These are phyloP conservation scores for Dalechampia spathulata DNA, from an alignment of 441 rosid species.

Conservation along the genomic window DNA sequence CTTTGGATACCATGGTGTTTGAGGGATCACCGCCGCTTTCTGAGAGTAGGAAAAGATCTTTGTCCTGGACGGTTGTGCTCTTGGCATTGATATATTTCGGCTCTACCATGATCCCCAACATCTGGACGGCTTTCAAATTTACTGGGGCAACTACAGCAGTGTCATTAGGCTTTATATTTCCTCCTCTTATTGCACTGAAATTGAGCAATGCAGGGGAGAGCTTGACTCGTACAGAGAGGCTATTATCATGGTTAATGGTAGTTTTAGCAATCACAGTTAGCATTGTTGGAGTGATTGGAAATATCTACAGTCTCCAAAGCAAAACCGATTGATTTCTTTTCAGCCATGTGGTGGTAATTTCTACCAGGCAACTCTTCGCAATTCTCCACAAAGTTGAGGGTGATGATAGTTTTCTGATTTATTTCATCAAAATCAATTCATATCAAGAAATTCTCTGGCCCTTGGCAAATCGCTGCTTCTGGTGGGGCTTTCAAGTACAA, in stretches of 20 bases:
- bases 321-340: conserved; percentile 32
- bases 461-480: neutral
- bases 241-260: conserved; percentile 64
- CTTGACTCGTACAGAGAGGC: conserved; percentile 41
- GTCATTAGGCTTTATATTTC: conserved; percentile 87
- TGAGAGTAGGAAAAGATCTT: conserved; percentile 69
- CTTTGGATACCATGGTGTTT: conserved; percentile 61
- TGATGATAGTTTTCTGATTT: neutral
- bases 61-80: conserved; percentile 54
- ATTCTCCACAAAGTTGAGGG: neutral
- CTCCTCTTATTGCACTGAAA: conserved; percentile 66
- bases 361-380: neutral
- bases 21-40: conserved; percentile 59
- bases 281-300: conserved; percentile 63
- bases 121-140: conserved; percentile 96
- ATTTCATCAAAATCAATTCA: neutral
- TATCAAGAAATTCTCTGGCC: neutral
- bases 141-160: conserved; percentile 96
- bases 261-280: conserved; percentile 62
- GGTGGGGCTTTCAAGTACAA: neutral
- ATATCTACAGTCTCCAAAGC: conserved; percentile 55
- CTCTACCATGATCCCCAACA: conserved; percentile 87
- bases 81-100: conserved; percentile 59
- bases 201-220: conserved; percentile 38
- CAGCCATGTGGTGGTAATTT: neutral